Base-by-base conservation (phyloP, 108 stramenopile genomes). In the Skeletonema potamos region DNA sequence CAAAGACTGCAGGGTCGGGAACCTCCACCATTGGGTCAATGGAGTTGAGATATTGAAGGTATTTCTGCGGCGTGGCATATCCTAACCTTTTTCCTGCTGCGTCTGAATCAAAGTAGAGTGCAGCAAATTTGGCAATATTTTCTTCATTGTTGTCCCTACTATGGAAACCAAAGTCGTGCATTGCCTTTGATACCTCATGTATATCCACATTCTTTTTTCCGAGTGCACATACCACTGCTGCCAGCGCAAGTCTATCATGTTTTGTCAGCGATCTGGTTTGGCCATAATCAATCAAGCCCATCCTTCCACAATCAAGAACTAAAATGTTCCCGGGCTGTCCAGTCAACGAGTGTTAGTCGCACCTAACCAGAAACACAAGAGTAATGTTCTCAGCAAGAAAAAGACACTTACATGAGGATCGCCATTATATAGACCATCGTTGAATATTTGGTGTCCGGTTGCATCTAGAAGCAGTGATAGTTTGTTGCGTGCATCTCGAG, bases 241-340 rank as follows among this genome's bases (percentile, higher is more conserved):
- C 79, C 1, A 87, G 57, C 26, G 76, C 86, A 28, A 87, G 68
- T 6, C 87, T 57, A 44, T 91, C 86, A 29, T 73, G 34, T 26
- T 84, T 68, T 13, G 74, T 72, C 8, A 91, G 54, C 7, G 48
- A 48, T 27, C 84, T 79, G 4, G 84, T 86, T 70, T 87, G 88
- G 13, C 90, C 90, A 54, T 86, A 92, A 66, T 92, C 90, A 67
- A 92, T 89, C 58, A 92, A 65, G 5, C 90, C 90, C 6, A 92
- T 54, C 9, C 72, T 64, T 26, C 87, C 85, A 73, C 82, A 73
- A 5, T 65, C 54, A 30, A 89, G 58, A 29, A 77, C 64, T 6
- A 92, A 34, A 55, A 86, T 71, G 54, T 91, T 91, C 11, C 87
- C 86, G 4, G 64, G 56, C 39, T 72, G 39, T 3, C 15, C n/a